These are phyloP conservation scores for Cunninghamia lanceolata DNA, from an alignment of 75 land plant genomes.

Conservation along the genomic window DNA sequence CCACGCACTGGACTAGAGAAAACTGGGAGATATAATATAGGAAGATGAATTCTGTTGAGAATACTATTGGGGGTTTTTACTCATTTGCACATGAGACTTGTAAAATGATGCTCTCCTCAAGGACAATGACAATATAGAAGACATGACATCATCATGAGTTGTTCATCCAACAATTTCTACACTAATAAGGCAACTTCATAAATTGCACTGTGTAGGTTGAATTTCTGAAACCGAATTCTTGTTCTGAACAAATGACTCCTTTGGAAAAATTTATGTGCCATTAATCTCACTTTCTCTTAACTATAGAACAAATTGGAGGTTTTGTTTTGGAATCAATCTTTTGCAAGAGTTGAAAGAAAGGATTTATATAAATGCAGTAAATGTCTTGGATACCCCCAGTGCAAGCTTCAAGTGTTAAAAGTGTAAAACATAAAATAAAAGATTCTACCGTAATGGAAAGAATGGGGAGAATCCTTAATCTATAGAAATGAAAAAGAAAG, in stretches of 20 bases:
- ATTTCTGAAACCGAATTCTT: neutral
- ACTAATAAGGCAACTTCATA: neutral
- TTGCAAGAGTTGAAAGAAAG: no score
- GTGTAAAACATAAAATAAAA: no score
- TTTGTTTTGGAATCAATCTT: neutral
- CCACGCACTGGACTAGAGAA: neutral
- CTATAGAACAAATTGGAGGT: neutral
- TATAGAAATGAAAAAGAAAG: no score
- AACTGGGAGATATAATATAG: neutral
- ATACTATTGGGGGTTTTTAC: neutral
- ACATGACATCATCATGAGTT: neutral
- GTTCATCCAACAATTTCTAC: neutral
- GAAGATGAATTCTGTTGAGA: neutral
- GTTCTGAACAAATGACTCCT: neutral
- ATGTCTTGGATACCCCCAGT: no score
- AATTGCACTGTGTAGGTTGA: neutral
- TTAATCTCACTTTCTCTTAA: neutral
- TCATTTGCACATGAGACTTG: slow-evolving; percentile 1
- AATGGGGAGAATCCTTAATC: no score
- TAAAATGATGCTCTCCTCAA: neutral
- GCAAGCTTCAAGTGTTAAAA: no score
- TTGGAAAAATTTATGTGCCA: neutral
- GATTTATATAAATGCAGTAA: no score
- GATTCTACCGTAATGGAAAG: no score
- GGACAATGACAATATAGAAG: neutral